These are phyloP conservation scores for Sedum album DNA, from an alignment of 164 flowering plant species.

Conservation along the genomic window DNA sequence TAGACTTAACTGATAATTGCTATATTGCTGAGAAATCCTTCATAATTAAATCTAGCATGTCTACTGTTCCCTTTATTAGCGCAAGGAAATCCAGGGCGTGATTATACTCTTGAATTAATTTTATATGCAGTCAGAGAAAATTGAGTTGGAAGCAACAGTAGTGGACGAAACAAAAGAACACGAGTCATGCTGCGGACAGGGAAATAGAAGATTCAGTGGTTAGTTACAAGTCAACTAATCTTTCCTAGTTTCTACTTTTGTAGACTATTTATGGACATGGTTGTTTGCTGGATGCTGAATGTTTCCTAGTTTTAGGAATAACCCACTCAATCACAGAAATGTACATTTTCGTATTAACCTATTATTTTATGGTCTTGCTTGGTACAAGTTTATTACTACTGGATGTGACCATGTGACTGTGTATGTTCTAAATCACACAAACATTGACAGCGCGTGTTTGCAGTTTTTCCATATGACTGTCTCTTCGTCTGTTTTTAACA, in stretches of 20 bases:
- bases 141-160: conserved; percentile 93
- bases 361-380: neutral
- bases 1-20: neutral
- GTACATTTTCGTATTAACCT: neutral
- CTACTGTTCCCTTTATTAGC: neutral
- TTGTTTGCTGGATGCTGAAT: neutral
- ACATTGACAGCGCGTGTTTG: neutral
- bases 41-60: neutral
- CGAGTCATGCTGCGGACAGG: conserved; percentile 75
- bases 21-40: neutral
- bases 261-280: neutral
- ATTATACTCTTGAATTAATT: conserved; percentile 5
- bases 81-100: neutral
- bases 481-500: neutral
- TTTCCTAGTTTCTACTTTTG: no score
- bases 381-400: neutral
- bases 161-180: conserved; percentile 95
- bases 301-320: neutral
- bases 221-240: conserved; percentile 16
- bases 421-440: neutral
- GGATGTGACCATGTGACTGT: neutral
- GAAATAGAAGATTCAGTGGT: conserved; percentile 93
- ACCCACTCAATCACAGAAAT: neutral
- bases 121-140: conserved; percentile 78
- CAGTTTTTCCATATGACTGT: neutral